Evolutionary conservation across 768 basidiomycete species (phyloP).

Genomic region (Russula brevipes): DNA sequence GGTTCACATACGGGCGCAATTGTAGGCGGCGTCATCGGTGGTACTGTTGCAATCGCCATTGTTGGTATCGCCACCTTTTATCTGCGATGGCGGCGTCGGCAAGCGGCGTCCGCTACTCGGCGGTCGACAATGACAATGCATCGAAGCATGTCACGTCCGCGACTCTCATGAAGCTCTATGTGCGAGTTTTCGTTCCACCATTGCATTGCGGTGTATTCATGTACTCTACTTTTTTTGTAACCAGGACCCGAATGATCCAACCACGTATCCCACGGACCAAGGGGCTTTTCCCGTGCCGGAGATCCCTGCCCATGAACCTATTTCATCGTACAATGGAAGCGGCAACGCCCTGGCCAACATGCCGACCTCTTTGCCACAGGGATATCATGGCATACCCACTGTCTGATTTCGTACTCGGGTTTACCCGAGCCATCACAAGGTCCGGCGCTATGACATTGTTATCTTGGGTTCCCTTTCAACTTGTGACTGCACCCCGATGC

Average conservation of each 20-base stretch:
- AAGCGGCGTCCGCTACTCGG: not conserved
- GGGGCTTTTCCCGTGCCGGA: no score
- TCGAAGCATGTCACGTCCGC: not conserved
- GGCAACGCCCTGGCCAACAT: not conserved
- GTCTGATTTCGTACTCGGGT: no score
- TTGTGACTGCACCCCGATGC: no score
- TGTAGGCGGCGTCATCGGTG: not conserved
- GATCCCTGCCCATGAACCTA: not conserved
- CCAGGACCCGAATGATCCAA: not conserved
- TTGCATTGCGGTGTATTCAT: not conserved
- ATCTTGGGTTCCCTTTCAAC: no score
- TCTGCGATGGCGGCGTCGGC: not conserved
- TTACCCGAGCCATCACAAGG: no score
- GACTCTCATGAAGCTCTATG: conserved; percentile 6
- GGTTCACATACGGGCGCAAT: not conserved
- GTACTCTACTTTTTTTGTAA: not conserved
- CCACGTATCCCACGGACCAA: not conserved
- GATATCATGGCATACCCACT: not conserved
- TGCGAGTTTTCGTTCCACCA: not conserved
- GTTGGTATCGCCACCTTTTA: not conserved
- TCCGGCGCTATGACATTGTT: no score
- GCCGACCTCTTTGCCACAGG: not conserved
- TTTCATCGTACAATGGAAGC: not conserved
- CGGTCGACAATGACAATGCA: not conserved
- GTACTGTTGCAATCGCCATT: not conserved